Evolutionary conservation across 176 grass and related monocot species (phyloP), one percentile per base, ranked within the genome.

Genomic region (Cocos nucifera): DNA sequence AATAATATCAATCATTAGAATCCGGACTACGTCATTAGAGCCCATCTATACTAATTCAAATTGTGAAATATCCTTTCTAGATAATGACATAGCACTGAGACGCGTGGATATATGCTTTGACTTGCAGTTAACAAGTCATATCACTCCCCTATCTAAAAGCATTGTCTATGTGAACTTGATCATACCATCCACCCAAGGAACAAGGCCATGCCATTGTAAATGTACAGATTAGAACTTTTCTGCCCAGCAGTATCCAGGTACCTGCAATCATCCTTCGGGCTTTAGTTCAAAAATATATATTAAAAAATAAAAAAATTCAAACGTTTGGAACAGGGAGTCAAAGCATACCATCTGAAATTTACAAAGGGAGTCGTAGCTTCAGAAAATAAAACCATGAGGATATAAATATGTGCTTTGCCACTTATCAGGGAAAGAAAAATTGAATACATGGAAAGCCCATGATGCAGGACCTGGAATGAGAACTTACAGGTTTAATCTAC

Each of bases 141-240:
- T 44, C 2, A 14, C 35, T 44, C 35, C 35, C 35, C 35, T 44
- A 44, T 44, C 35, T 44, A 14, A 44, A 12, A 44, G 35, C 35
- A 44, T 44, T 44, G 35, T 12, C 35, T 12, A 44, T 12, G 12
- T 14, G 35, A 61, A 59, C 9, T 48, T 65, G 17, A 44, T 7
- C 17, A 27, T 95, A 95, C 90, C 86, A 89, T 67, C 90, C 86
- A 95, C 61, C 78, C 86, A 59, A n/a, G n/a, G 70, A 95, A 95
- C 39, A 95, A 56, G 51, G 74, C 77, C 59, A 95, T 17, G 15
- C 90, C 90, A 25, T 95, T 95, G 63, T 76, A 89, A 2, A 89
- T 6, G 48, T 95, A 95, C 6, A 95, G 59, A 6, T 61, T 74
- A 30, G 59, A 63, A 65, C 51, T 71, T 63, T 95, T 95, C 69